phyloP scores from a whole-genome alignment of 176 grass and related monocot genomes.

The Saccharum spontaneum region DNA sequence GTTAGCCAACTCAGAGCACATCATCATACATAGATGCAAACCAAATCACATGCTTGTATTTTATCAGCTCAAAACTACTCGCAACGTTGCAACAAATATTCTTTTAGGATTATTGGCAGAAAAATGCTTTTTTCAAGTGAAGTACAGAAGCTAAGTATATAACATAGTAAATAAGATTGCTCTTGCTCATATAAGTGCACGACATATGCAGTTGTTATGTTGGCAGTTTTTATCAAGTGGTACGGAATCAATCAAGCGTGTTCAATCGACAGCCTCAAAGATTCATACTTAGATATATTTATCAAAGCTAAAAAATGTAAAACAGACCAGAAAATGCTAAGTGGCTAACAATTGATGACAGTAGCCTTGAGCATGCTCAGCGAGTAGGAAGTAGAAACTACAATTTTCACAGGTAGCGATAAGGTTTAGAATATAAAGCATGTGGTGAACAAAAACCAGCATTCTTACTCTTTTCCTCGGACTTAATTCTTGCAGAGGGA shows the following conservation, averaged over 20 bases:
- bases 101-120: neutral
- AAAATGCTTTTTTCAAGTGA: neutral
- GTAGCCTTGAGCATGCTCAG: neutral
- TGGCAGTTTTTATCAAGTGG: neutral
- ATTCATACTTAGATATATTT: neutral
- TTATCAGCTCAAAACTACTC: neutral
- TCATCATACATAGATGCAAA: conserved; percentile 14
- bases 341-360: neutral
- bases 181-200: neutral
- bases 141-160: neutral
- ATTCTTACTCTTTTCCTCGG: conserved; percentile 53
- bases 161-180: conserved; percentile 5
- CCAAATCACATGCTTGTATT: neutral
- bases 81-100: neutral
- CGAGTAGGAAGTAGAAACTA: neutral
- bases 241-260: neutral
- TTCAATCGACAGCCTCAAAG: neutral
- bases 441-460: neutral
- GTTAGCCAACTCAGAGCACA: neutral
- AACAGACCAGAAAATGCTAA: neutral
- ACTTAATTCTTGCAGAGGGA: conserved; percentile 40
- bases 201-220: neutral
- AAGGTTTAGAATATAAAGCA: conserved; percentile 19
- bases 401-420: neutral
- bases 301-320: conserved; percentile 1